These are phyloP conservation scores for Zygosaccharomyces kombuchaensis DNA, from an alignment of 805 yeast genomes.

Conservation along the genomic window DNA sequence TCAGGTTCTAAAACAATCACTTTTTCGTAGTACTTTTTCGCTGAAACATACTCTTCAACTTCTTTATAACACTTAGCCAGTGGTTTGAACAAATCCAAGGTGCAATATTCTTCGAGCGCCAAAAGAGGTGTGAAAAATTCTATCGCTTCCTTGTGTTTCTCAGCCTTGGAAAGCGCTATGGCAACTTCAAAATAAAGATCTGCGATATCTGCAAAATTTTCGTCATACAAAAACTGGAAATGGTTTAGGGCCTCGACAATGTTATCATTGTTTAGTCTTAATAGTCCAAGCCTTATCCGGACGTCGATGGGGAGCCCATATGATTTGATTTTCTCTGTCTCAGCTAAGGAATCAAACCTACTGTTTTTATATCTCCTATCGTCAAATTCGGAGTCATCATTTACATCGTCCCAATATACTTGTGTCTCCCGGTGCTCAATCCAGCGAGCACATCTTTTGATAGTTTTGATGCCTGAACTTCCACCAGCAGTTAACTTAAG, in stretches of 20 bases:
- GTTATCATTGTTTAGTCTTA: conserved; percentile 62
- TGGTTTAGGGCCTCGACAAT: conserved; percentile 70
- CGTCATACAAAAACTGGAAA: conserved; percentile 53
- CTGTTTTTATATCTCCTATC: conserved; percentile 52
- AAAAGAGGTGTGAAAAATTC: conserved; percentile 57
- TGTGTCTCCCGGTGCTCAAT: conserved; percentile 61
- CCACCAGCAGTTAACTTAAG: conserved; percentile 52
- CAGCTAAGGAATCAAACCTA: conserved; percentile 40
- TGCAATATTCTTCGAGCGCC: conserved; percentile 48
- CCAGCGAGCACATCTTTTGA: conserved; percentile 78
- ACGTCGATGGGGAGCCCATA: conserved; percentile 78
- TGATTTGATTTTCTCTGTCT: conserved; percentile 36
- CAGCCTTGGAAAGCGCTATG: conserved; percentile 60
- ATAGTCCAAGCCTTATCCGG: conserved; percentile 70
- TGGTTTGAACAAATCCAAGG: conserved; percentile 44
- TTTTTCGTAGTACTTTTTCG: conserved; percentile 53
- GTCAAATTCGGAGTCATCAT: conserved; percentile 82
- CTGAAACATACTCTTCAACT: conserved; percentile 61
- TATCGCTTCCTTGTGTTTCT: conserved; percentile 71
- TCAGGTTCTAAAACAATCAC: conserved; percentile 54
- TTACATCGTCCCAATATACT: conserved; percentile 42
- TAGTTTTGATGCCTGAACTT: conserved; percentile 55
- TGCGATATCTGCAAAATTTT: conserved; percentile 54
- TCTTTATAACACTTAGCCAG: conserved; percentile 77
- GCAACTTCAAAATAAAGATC: conserved; percentile 82